A percentile compares a stretch with the other conserved stretches of the same genome.
phyloP scores from a whole-genome alignment of 352 stramenopile genomes.

The Phytophthora litchii region DNA sequence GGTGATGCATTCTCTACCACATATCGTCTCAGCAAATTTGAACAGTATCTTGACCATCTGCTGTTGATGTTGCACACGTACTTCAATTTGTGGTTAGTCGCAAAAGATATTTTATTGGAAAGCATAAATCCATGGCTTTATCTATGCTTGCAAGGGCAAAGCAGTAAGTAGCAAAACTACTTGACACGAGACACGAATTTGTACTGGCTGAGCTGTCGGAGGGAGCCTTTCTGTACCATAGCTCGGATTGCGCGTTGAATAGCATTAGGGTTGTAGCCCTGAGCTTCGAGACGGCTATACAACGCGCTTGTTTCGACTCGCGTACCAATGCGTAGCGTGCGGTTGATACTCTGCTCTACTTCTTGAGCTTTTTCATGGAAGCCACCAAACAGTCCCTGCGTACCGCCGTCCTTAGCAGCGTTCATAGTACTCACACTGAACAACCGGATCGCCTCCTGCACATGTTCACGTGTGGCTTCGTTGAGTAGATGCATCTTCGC shows the following conservation, averaged over 20 bases:
- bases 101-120: conserved; percentile 25
- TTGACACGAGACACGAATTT: conserved; percentile 86
- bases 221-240: conserved; percentile 85
- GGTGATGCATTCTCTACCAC: conserved; percentile 14
- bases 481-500: conserved; percentile 97
- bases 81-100: background rate
- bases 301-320: conserved; percentile 82
- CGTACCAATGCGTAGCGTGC: conserved; percentile 79
- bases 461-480: conserved; percentile 87
- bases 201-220: conserved; percentile 87
- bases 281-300: conserved; percentile 80
- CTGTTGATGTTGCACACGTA: conserved; percentile 5
- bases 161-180: conserved; percentile 25
- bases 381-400: conserved; percentile 75
- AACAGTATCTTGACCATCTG: background rate
- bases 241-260: conserved; percentile 87
- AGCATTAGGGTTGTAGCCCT: conserved; percentile 85
- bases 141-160: too few relatives aligned
- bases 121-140: background rate
- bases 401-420: conserved; percentile 92
- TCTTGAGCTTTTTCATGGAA: conserved; percentile 87
- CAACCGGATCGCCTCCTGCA: conserved; percentile 96
- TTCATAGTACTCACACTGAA: conserved; percentile 99
- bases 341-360: conserved; percentile 85
- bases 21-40: background rate